Base-by-base conservation (phyloP, 441 rosid genomes). In the Erysimum pusillum region DNA sequence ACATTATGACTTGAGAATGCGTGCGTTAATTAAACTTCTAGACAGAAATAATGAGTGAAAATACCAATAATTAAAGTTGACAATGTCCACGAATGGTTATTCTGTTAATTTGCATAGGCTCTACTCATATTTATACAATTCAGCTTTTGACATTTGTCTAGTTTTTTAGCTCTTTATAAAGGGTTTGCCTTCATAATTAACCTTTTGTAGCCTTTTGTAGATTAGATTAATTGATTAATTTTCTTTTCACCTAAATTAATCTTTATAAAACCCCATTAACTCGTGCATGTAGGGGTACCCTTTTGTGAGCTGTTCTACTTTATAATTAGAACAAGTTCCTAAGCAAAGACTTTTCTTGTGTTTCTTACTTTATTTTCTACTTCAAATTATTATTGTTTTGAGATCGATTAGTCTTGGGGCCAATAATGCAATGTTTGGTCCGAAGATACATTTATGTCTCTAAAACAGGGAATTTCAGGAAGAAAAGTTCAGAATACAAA, bases 261-360 rank as follows among this genome's bases (percentile, higher is more conserved):
- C 17, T 62, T 51, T 36, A 15, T 8, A 11, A 25, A 51, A 7
- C 46, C 46, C 38, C 77, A 65, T 56, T 56, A 34, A 54, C 57
- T 54, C 60, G 59, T 56, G 66, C 71, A 65, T 22, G 42, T 65
- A 74, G 73, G 78, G 51, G n/a, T 45, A 45, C 60, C 18, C 34
- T 57, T 66, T 57, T 44, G 39, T 74, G 38, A 54, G 39, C 0
- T 45, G 18, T 45, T 46, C 60, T 25, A 48, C 67, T 66, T 66
- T 44, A 36, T 36, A 2, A 4, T 7, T 28, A 66, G 66, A 66
- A 66, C 67, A 74, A 74, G 67, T 66, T 38, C 67, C 78, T 25
- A 74, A 74, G 78, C 73, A 74, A 74, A 57, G 73, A 74, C 72
- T 74, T 45, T 42, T 17, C 72, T 39, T 72, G 69, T 36, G 32